Evolutionary conservation across 2,329 filamentous ascomycete genomes (phyloP), one percentile per base, ranked within the genome.

Genomic region (Fusarium domesticum): DNA sequence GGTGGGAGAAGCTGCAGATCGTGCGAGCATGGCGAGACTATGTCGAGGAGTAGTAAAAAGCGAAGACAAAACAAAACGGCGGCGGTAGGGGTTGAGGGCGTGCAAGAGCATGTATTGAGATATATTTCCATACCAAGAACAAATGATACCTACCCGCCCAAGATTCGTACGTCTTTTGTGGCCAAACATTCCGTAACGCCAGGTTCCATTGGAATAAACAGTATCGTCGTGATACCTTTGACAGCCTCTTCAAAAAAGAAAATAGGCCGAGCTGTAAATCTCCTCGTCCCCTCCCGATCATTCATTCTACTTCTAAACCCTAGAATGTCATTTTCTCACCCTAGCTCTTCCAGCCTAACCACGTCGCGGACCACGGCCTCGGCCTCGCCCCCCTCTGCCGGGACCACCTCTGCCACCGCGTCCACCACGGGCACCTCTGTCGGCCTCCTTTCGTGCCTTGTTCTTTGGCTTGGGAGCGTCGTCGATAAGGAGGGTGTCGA

Each of bases 401-500:
- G 77, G 74, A 38, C 77, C 65, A 23, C 77, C 74, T 20, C 78
- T 67, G 70, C 51, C 51, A 47, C 81, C 75, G 25, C 77, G 69
- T 8, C 75, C 75, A 35, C 76, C 77, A 34, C 75, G 67, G 19
- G 66, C 74, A 12, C 80, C 78, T 37, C 84, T 74, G 47, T 81
- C 80, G 23, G 77, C 78, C 73, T 97, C 93, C 78, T 98, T 98
- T 65, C 92, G 83, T 18, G 93, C 92, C 83, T 98, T 98, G 75
- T 98, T 98, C 86, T 97, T 97, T 50, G 93, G 92, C 77, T 98
- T 98, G 39, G 92, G 90, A 62, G 89, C 84, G 71, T 98, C 93
- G 68, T 98, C 93, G 59, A 98, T 90, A 51, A 98, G 80, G 41
- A 98, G 80, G 32, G 92, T 96, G 70, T 98, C 93, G 54, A 98